These are phyloP conservation scores for Termitomyces sp. DNA, from an alignment of 768 basidiomycete genomes.

Conservation along the genomic window DNA sequence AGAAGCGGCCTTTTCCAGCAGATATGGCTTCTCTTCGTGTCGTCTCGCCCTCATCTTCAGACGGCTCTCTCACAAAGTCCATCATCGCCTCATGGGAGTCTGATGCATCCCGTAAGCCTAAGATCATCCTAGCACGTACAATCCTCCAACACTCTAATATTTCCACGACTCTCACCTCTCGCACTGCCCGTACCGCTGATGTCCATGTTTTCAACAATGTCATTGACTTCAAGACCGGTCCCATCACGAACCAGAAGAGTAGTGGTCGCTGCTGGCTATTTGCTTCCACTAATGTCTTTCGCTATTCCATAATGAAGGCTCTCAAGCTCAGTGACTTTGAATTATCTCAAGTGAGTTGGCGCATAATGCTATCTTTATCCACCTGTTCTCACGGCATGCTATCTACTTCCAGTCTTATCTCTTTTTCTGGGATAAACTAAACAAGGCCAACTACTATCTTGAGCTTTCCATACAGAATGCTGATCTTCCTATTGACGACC, in stretches of 20 bases:
- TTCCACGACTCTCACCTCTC: conserved; percentile 53
- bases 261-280: conserved; percentile 96
- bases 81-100: conserved; percentile 68
- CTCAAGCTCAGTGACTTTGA: conserved; percentile 86
- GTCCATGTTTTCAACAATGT: conserved; percentile 79
- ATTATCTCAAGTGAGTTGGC: conserved; percentile 67
- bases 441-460: conserved; percentile 90
- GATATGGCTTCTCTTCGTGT: conserved; percentile 27
- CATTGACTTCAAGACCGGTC: conserved; percentile 75
- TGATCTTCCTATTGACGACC: conserved; percentile 74
- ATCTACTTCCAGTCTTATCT: conserved; percentile 63
- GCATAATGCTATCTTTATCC: background rate
- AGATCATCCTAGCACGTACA: conserved; percentile 69
- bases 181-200: conserved; percentile 55
- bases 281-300: conserved; percentile 81
- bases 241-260: conserved; percentile 81
- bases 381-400: conserved; percentile 1
- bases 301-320: conserved; percentile 81
- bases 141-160: conserved; percentile 69
- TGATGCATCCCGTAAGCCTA: conserved; percentile 45
- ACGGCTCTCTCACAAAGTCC: conserved; percentile 55
- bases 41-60: conserved; percentile 38
- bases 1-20: conserved; percentile 20
- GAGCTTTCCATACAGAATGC: conserved; percentile 82
- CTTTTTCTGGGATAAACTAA: conserved; percentile 96